Evolutionary conservation across 495 filamentous ascomycete genomes (phyloP).

Genomic region (Lentithecium fluviatile): DNA sequence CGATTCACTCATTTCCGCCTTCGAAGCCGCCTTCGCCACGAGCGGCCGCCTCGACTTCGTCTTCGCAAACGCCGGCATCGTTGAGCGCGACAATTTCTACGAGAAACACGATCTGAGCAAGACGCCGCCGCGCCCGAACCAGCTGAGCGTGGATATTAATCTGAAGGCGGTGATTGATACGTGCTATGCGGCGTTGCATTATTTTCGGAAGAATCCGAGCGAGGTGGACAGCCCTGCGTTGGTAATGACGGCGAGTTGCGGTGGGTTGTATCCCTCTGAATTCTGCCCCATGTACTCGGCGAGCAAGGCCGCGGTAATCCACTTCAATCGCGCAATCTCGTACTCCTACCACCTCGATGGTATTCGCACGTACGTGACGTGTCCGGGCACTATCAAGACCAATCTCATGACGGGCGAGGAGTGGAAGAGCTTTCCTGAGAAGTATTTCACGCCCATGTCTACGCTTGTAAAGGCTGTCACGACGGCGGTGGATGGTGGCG

Average conservation of each 20-base stretch:
- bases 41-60: slow-evolving; percentile 40
- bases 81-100: slow-evolving; percentile 38
- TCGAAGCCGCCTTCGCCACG: slow-evolving; percentile 34
- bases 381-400: slow-evolving; percentile 38
- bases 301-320: slow-evolving; percentile 37
- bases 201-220: slow-evolving; percentile 32
- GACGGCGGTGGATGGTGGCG: slow-evolving; percentile 36
- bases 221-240: slow-evolving; percentile 20
- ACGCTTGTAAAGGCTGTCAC: slow-evolving; percentile 36
- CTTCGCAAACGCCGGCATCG: slow-evolving; percentile 42
- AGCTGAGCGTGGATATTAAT: slow-evolving; percentile 37
- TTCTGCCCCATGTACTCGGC: slow-evolving; percentile 37
- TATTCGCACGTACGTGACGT: slow-evolving; percentile 38
- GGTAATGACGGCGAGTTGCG: slow-evolving; percentile 40
- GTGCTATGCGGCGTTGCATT: slow-evolving; percentile 38
- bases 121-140: slow-evolving; percentile 34
- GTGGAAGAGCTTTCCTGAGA: slow-evolving; percentile 35
- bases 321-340: slow-evolving; percentile 36
- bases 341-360: slow-evolving; percentile 28
- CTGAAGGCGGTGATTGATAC: slow-evolving; percentile 39
- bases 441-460: slow-evolving; percentile 37
- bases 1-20: slow-evolving; percentile 30
- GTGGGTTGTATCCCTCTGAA: slow-evolving; percentile 36
- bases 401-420: slow-evolving; percentile 36
- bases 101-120: slow-evolving; percentile 28